These are phyloP conservation scores for Clarireedia monteithiana DNA, from an alignment of 2,329 filamentous ascomycete species.

Conservation along the genomic window DNA sequence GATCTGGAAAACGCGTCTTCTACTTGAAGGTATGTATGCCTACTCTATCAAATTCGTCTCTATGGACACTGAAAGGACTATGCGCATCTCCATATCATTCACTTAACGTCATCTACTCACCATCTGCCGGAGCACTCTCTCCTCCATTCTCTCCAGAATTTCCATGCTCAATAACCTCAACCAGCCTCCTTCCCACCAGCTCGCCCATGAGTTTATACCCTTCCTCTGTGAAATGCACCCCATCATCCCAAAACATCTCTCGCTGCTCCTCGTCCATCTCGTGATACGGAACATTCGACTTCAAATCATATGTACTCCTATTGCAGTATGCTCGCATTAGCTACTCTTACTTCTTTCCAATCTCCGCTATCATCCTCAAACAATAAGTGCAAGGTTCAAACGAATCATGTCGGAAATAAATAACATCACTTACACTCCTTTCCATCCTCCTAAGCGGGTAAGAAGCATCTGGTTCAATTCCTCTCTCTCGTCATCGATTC, in stretches of 20 bases:
- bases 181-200: conserved; percentile 45
- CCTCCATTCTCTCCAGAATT: too few species aligned
- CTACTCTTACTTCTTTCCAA: not conserved
- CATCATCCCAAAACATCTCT: conserved; percentile 51
- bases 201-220: conserved; percentile 58
- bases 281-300: conserved; percentile 45
- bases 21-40: too few species aligned
- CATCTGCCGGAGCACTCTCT: too few species aligned
- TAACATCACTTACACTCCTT: conserved; percentile 13
- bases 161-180: conserved; percentile 35
- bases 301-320: conserved; percentile 49
- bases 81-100: too few species aligned
- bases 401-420: not conserved
- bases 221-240: conserved; percentile 47
- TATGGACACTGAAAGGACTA: too few species aligned
- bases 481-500: conserved; percentile 33
- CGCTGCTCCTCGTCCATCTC: conserved; percentile 39
- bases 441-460: conserved; percentile 1
- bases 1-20: too few species aligned
- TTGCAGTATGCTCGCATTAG: not conserved
- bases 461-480: conserved; percentile 38
- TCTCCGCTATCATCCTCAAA: not conserved
- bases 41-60: too few species aligned
- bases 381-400: too few species aligned
- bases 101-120: too few species aligned